A percentile compares a stretch with the other conserved stretches of the same genome.
phyloP scores from a whole-genome alignment of 2,329 filamentous ascomycete genomes.

The Penicillium sp. region DNA sequence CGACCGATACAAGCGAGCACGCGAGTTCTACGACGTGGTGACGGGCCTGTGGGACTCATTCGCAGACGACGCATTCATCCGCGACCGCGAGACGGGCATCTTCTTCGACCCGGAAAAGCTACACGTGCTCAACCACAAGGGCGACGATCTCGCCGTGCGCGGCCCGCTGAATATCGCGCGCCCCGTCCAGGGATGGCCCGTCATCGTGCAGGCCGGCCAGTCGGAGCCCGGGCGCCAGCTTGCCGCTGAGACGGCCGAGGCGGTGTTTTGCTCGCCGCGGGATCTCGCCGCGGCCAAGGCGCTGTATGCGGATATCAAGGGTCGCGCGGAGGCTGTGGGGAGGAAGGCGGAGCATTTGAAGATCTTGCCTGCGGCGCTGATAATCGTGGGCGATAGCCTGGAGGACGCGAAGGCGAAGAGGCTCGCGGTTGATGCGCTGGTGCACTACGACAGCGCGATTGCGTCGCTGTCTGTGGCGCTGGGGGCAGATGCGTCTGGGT shows the following conservation, averaged over 20 bases:
- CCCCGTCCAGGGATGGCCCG: conserved; percentile 60
- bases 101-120: conserved; percentile 59
- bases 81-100: conserved; percentile 53
- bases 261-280: conserved; percentile 57
- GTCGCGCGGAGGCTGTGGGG: conserved; percentile 51
- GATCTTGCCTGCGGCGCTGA: conserved; percentile 57
- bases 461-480: conserved; percentile 57
- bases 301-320: conserved; percentile 59
- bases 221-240: conserved; percentile 58
- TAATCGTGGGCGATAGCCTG: conserved; percentile 56
- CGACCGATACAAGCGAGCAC: conserved; percentile 57
- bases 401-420: conserved; percentile 57
- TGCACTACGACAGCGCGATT: conserved; percentile 61
- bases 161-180: conserved; percentile 59
- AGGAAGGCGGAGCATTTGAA: conserved; percentile 54
- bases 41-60: conserved; percentile 61
- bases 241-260: conserved; percentile 59
- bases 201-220: conserved; percentile 61
- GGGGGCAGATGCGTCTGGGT: conserved; percentile 53
- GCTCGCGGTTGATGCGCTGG: conserved; percentile 55
- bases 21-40: conserved; percentile 60
- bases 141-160: conserved; percentile 52
- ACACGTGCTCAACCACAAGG: conserved; percentile 58
- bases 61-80: conserved; percentile 60
- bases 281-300: conserved; percentile 53